phyloP scores from a whole-genome alignment of 1,284 basidiomycete species.

The Ganoderma resinaceum region DNA sequence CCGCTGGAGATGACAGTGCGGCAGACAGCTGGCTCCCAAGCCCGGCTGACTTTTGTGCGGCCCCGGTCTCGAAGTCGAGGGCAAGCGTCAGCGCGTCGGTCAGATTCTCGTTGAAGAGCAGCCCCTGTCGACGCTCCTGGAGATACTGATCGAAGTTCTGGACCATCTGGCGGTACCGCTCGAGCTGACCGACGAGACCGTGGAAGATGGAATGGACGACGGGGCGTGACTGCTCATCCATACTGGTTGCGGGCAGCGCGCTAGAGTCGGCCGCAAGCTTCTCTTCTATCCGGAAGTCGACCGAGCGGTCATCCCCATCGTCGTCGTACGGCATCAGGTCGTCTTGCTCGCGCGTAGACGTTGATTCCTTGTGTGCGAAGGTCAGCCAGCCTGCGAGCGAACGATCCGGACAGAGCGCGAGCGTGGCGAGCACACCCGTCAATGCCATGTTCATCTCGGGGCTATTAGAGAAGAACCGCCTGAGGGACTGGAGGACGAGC shows the following conservation, averaged over 20 bases:
- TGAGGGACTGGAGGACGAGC: slow-evolving; percentile 72
- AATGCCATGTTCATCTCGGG: slow-evolving; percentile 90
- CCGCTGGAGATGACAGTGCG: slow-evolving; percentile 29
- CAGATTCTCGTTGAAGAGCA: slow-evolving; percentile 92
- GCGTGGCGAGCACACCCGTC: slow-evolving; percentile 80
- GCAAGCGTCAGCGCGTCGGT: slow-evolving; percentile 86
- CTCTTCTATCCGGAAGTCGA: slow-evolving; percentile 76
- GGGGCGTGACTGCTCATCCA: slow-evolving; percentile 77
- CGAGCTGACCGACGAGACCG: slow-evolving; percentile 80
- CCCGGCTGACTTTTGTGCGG: slow-evolving; percentile 24
- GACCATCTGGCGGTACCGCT: slow-evolving; percentile 77
- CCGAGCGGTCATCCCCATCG: slow-evolving; percentile 78
- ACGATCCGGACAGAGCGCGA: slow-evolving; percentile 85
- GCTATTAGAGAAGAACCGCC: slow-evolving; percentile 84
- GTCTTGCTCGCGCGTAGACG: slow-evolving; percentile 29
- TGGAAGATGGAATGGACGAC: slow-evolving; percentile 82
- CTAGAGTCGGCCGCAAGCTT: slow-evolving; percentile 65
- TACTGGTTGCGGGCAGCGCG: slow-evolving; percentile 65
- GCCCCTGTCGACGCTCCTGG: slow-evolving; percentile 85
- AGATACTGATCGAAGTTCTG: slow-evolving; percentile 88
- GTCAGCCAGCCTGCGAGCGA: slow-evolving; percentile 91
- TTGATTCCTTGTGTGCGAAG: slow-evolving; percentile 55
- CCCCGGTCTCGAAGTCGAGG: slow-evolving; percentile 57
- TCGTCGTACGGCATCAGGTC: slow-evolving; percentile 41
- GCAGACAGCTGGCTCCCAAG: slow-evolving; percentile 10